These are phyloP conservation scores for Cyberlindnera subsufficiens DNA, from an alignment of 805 yeast genomes.

Conservation along the genomic window DNA sequence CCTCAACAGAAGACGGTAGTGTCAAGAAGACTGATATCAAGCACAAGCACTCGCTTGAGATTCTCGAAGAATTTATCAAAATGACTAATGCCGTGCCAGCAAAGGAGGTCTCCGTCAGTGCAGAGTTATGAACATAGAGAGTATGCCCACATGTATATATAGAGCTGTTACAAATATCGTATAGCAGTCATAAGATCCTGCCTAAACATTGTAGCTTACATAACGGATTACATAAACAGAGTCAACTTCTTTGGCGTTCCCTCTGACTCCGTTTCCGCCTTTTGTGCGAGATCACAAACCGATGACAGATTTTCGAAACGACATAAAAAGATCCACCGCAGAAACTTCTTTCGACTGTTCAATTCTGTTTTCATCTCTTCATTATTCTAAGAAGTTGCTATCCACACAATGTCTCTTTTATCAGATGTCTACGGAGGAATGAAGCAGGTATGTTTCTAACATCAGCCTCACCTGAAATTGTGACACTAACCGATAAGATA, in stretches of 20 bases:
- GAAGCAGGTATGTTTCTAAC: background rate
- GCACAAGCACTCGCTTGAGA: constrained; percentile 40
- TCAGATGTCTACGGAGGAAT: background rate
- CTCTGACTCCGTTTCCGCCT: no score
- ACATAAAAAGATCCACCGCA: background rate
- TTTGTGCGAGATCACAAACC: background rate
- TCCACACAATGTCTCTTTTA: background rate
- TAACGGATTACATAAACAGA: no score
- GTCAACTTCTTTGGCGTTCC: no score
- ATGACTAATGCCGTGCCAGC: constrained; percentile 48
- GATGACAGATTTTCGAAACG: background rate
- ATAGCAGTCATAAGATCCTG: no score
- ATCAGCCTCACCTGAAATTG: background rate
- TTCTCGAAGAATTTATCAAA: constrained; percentile 50
- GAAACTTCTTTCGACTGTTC: no score
- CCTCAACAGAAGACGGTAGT: constrained; percentile 26
- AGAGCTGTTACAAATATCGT: no score
- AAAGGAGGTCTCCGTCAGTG: constrained; percentile 23
- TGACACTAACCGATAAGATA: background rate
- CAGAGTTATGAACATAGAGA: background rate
- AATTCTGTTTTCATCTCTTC: no score
- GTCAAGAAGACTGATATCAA: constrained; percentile 47
- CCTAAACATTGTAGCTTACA: no score
- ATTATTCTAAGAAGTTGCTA: no score
- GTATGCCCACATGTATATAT: background rate